Percentiles rank a stretch among this genome's conserved stretches.
Evolutionary conservation across 1,284 basidiomycete genomes (phyloP).

Genomic region (Pisolithus thermaeus): DNA sequence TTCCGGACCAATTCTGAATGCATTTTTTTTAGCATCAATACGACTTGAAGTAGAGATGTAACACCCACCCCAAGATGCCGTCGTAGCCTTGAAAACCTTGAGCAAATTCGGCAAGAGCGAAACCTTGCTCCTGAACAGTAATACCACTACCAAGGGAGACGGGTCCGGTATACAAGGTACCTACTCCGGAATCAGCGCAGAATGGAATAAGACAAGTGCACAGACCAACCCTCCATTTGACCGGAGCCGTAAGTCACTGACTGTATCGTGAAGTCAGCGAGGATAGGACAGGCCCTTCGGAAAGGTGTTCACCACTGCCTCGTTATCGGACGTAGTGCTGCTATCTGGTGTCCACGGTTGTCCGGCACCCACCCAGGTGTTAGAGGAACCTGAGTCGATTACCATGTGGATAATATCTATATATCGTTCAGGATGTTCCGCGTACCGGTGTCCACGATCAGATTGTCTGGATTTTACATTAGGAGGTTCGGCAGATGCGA

Average conservation of each 20-base stretch:
- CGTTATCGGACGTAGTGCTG: conserved; percentile 10
- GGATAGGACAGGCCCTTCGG: conserved; percentile 40
- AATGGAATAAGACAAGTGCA: conserved; percentile 35
- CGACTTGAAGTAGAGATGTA: neutral
- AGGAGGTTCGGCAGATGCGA: neutral
- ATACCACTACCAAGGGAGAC: conserved; percentile 38
- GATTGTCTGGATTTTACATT: neutral
- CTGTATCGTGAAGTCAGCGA: neutral
- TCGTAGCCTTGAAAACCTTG: neutral
- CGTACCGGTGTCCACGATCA: neutral
- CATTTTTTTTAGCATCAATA: neutral
- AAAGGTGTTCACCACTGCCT: conserved; percentile 27
- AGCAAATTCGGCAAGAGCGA: conserved; percentile 24
- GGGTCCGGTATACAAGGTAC: conserved; percentile 38
- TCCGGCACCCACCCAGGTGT: conserved; percentile 22
- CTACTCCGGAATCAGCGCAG: conserved; percentile 11
- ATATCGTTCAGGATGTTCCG: neutral
- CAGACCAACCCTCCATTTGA: neutral
- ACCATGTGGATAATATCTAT: conserved; percentile 7
- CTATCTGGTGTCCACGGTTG: conserved; percentile 7
- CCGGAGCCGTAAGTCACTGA: neutral
- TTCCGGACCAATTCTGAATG: neutral
- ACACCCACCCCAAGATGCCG: no score
- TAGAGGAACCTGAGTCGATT: conserved; percentile 18
- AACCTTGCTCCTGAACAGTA: conserved; percentile 41